A percentile compares a stretch with the other conserved stretches of the same genome.
These are phyloP conservation scores for Aspergillus pseudoviridinutans DNA, from an alignment of 2,329 filamentous ascomycete genomes.

Conservation along the genomic window DNA sequence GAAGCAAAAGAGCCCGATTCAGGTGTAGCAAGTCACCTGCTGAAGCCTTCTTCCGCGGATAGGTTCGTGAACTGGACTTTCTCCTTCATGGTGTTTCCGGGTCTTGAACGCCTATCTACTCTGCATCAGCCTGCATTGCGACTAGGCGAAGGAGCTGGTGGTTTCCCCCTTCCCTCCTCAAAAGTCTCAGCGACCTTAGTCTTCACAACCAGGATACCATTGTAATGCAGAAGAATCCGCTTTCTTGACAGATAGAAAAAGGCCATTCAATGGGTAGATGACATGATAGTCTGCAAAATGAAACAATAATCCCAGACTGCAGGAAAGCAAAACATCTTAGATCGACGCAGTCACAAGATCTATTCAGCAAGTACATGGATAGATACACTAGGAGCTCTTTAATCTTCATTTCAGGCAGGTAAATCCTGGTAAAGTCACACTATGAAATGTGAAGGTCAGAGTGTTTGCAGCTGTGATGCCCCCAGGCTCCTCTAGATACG, in stretches of 20 bases:
- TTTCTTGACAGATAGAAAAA: neutral
- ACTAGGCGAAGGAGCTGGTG: neutral
- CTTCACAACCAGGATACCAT: neutral
- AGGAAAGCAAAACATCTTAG: neutral
- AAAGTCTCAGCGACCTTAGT: neutral
- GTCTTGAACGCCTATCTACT: neutral
- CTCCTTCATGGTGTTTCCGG: neutral
- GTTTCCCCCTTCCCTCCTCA: neutral
- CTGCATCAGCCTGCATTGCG: neutral
- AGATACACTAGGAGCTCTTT: neutral
- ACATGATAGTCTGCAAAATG: neutral
- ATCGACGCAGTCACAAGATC: neutral
- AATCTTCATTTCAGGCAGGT: neutral
- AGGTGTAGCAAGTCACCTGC: neutral
- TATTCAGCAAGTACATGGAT: neutral
- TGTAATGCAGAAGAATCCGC: neutral
- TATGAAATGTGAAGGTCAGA: neutral
- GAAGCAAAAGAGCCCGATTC: too few relatives aligned
- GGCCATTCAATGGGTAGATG: neutral
- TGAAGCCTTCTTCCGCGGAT: neutral
- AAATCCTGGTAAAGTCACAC: neutral
- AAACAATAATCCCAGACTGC: neutral
- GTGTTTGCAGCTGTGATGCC: neutral
- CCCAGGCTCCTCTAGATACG: too few relatives aligned
- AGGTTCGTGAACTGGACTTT: neutral